Base-by-base conservation (phyloP, 352 stramenopile genomes). In the Phytopythium ostracodes region DNA sequence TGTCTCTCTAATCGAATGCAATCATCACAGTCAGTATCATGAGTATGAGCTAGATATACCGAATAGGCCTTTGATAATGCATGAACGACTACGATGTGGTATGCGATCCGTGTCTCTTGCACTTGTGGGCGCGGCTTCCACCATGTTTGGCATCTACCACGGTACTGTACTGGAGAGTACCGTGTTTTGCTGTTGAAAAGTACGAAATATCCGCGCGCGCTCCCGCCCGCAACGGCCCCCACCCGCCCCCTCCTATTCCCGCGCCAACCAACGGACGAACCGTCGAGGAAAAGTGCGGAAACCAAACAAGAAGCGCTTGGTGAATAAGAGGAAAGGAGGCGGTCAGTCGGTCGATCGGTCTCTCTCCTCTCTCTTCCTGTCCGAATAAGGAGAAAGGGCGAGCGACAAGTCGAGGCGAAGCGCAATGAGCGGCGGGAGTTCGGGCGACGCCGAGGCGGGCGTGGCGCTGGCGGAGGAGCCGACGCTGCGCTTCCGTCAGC, bases 401-500 rank as follows among this genome's bases (percentile, higher is more conserved):
- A n/a, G 12, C 43, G 43, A 24, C 18, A 31, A 7, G 7, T 33
- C 29, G 29, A 33, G 4, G 29, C 29, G 7, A 33, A 7, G 29
- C 51, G 51, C 22, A 8, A 57, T 57, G 51, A 57, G 51, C 51
- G 51, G n/a, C 47, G 47, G 24, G 11, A 20, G 15, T 24, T 4
- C 49, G 31, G 31, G 18, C 51, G 51, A 57, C 36, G 53, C 24
- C 15, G 55, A 63, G 35, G 59, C 54, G 22, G 58, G 60, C 54
- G 29, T 84, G 59, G 67, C 70, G 70, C 68, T 92, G 56, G 60
- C 72, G 38, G 67, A 87, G 44, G 77, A 81, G 68, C 83, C 83
- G 46, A 60, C 72, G 70, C 77, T 92, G 70, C 74, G 69, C 50
- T 91, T 87, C 73, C 79, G 83, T 51, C 74, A 80, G 75, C 73